phyloP scores from a whole-genome alignment of 805 yeast species.

The Cyberlindnera mrakii region DNA sequence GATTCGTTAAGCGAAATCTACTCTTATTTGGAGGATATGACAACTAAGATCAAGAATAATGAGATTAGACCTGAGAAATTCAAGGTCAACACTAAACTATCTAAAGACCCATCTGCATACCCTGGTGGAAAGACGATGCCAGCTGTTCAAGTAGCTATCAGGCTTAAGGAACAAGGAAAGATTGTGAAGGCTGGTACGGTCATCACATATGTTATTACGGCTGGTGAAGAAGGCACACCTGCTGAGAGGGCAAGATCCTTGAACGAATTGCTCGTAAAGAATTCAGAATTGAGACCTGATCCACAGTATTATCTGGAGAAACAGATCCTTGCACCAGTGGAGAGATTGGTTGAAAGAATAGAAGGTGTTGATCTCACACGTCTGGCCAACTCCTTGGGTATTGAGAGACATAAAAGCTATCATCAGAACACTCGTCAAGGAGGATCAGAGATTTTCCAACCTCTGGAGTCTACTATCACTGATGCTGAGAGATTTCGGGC shows the following conservation, averaged over 20 bases:
- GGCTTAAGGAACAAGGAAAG: slow-evolving; percentile 77
- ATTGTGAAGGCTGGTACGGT: slow-evolving; percentile 86
- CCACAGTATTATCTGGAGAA: slow-evolving; percentile 74
- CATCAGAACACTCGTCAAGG: slow-evolving; percentile 20
- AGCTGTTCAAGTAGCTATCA: slow-evolving; percentile 85
- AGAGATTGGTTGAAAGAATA: slow-evolving; percentile 75
- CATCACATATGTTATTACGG: slow-evolving; percentile 77
- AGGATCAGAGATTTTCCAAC: slow-evolving; percentile 43
- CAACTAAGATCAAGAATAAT: slow-evolving; percentile 49
- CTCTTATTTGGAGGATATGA: slow-evolving; percentile 58
- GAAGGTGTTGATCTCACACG: slow-evolving; percentile 82
- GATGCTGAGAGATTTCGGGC: slow-evolving; percentile 79
- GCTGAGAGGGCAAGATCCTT: slow-evolving; percentile 85
- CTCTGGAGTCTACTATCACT: slow-evolving; percentile 73
- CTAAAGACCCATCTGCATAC: slow-evolving; percentile 84
- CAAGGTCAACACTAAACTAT: slow-evolving; percentile 78
- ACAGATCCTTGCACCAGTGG: slow-evolving; percentile 87
- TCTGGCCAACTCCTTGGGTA: slow-evolving; percentile 70
- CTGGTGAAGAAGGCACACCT: slow-evolving; percentile 39
- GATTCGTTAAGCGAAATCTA: slow-evolving; percentile 69
- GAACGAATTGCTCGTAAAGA: slow-evolving; percentile 57
- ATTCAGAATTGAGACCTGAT: slow-evolving; percentile 58
- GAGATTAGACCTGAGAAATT: slow-evolving; percentile 61
- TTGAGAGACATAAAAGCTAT: slow-evolving; percentile 52
- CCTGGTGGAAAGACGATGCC: slow-evolving; percentile 80